Evolutionary conservation across 2,329 filamentous ascomycete species (phyloP).

Genomic region (Colletotrichum australisinense): DNA sequence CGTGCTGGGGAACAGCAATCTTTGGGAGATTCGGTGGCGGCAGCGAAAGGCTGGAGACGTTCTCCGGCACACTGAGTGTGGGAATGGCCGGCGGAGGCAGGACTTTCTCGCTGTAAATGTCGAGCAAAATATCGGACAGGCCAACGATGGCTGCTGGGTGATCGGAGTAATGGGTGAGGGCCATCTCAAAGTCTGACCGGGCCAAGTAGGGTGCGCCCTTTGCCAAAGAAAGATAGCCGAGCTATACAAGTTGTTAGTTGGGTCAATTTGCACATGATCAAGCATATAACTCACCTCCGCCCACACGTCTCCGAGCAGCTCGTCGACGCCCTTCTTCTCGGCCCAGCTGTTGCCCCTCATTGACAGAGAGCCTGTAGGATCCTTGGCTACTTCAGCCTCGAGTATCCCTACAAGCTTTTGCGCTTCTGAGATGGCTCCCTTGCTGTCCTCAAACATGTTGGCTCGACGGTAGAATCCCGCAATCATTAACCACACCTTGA

Average conservation of each 20-base stretch:
- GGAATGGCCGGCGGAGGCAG: slow-evolving; percentile 68
- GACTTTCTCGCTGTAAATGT: slow-evolving; percentile 80
- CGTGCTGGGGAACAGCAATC: slow-evolving; percentile 14
- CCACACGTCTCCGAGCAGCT: slow-evolving; percentile 86
- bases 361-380: slow-evolving; percentile 71
- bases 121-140: slow-evolving; percentile 85
- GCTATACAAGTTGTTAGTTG: slow-evolving; percentile 57
- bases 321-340: slow-evolving; percentile 82
- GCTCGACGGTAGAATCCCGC: slow-evolving; percentile 89
- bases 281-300: slow-evolving; percentile 72
- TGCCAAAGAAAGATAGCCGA: slow-evolving; percentile 74
- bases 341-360: slow-evolving; percentile 80
- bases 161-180: slow-evolving; percentile 81
- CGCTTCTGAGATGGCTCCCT: slow-evolving; percentile 84
- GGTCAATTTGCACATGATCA: neutral
- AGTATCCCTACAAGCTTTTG: slow-evolving; percentile 78
- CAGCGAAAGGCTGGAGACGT: slow-evolving; percentile 36
- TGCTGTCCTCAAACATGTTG: slow-evolving; percentile 81
- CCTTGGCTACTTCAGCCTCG: slow-evolving; percentile 73
- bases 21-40: slow-evolving; percentile 19
- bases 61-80: slow-evolving; percentile 49
- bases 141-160: slow-evolving; percentile 85
- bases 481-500: slow-evolving; percentile 91
- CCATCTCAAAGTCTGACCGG: slow-evolving; percentile 82
- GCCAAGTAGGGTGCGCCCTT: slow-evolving; percentile 75